Base-by-base conservation (phyloP, 106 monocot species). In the Dendrobium officinale region DNA sequence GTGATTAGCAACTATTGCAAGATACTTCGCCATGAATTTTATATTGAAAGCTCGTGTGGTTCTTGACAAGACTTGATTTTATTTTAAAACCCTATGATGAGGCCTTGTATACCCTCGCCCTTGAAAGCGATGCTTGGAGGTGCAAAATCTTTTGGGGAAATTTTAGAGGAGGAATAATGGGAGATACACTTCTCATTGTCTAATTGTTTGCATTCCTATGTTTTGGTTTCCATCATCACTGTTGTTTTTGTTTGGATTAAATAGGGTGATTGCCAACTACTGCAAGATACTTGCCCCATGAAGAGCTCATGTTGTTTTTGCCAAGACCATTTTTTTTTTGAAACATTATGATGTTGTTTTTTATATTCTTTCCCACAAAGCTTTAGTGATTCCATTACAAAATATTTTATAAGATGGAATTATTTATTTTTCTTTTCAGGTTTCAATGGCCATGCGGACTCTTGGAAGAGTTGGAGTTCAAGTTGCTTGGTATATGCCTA, bases 371-470 rank as follows among this genome's bases (percentile, higher is more conserved):
- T 20, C 9, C 26, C 64, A 5, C 5, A 64, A 64, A 64, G 64
- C 64, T 66, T 64, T 66, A 66, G 64, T 1, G n/a, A 11, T 66
- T 66, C 9, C 5, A 66, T 66, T 8, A 22, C 22, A 24, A 66
- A 51, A 66, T 66, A 66, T 24, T 18, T 18, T 58, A 66, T 51
- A 51, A 22, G 26, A 26, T 72, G 33, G 15, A 37, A 15, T 37
- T 15, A 37, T 72, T 17, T 20, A 33, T 72, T 31, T 72, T 31
- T 1, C 82, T n/a, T 75, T 86, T 56, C 67, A 96, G 96, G 96
- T 96, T 11, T 93, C 96, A 77, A 96, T 96, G 93, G 93, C 96
- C 44, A 96, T 86, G 88, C 88, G 96, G 85, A 96, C 96, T 61
- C 83, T 96, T 76, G 96, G 96, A 64, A 92, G 83, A 74, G 37